Base-by-base conservation (phyloP, 805 yeast species). In the Yarrowia divulgata region DNA sequence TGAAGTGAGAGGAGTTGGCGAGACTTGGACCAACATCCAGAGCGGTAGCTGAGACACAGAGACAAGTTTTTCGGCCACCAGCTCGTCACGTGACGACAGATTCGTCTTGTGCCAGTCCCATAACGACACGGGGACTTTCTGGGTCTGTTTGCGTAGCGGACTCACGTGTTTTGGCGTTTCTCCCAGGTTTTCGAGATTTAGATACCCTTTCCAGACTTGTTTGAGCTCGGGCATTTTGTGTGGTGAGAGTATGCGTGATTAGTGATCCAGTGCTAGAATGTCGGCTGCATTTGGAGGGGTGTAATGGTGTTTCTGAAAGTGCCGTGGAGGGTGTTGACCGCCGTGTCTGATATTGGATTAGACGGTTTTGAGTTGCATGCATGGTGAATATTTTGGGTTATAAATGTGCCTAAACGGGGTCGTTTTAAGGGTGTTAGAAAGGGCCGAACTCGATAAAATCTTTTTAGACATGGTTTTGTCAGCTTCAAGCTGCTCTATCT, bases 71-170 rank as follows among this genome's bases (percentile, higher is more conserved):
- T 60, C 66, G 40, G 52, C 66, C 10, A 13, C 10, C 34, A 60
- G 52, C 42, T 43, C 52, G 23, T 60, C 52, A 2, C 66, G 52
- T 18, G 66, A 43, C 40, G 52, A n/a, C 12, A 60, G 23, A 14
- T 10, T 14, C 32, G 40, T 60, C 39, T 60, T 60, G 40, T 60
- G 50, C 66, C 50, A 60, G 52, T 60, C 66, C 66, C 66, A 60
- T 3, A 60, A 32, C 29, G 66, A 34, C 7, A 60, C n/a, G 5
- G 66, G 66, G 14, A 60, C 23, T 19, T 43, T 45, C 8, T 40
- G 49, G 32, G 49, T 32, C 16, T 16, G 29, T 42, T 57, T 57
- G 18, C 64, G 48, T 8, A 57, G 49, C 9, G 64, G 64, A 43
- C 64, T 57, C 39, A 42, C 49, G 64, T 43, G 48, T 42, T 42